Evolutionary conservation across 83 land plant species (phyloP).

Genomic region (Picea abies): DNA sequence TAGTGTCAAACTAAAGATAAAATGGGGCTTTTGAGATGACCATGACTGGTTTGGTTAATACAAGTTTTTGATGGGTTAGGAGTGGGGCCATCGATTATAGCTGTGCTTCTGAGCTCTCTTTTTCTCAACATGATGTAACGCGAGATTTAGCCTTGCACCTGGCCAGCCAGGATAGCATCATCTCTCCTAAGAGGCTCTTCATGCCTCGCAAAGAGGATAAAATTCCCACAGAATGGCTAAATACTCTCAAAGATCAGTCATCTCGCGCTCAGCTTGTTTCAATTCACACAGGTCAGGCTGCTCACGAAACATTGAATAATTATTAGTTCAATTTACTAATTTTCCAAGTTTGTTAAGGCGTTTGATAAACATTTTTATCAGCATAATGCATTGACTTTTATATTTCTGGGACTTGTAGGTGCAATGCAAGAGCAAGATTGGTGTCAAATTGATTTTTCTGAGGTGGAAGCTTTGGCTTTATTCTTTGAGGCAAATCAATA

Average conservation of each 20-base stretch:
- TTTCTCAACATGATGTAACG: no score
- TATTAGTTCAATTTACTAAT: no score
- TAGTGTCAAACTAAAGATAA: not conserved
- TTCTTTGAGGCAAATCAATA: no score
- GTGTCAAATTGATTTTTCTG: no score
- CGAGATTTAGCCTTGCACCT: no score
- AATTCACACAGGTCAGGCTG: conserved; percentile 29
- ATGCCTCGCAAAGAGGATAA: conserved; percentile 51
- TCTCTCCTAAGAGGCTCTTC: conserved; percentile 38
- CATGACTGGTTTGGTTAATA: conserved; percentile 18
- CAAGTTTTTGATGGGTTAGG: no score
- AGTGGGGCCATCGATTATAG: no score
- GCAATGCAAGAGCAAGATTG: conserved; percentile 58
- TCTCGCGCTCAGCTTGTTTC: conserved; percentile 60
- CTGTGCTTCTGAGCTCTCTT: no score
- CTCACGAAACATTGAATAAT: not conserved
- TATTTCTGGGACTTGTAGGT: conserved; percentile 28
- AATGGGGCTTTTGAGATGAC: not conserved
- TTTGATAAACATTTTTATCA: not conserved
- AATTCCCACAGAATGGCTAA: conserved; percentile 59
- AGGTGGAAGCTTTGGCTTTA: conserved; percentile 64
- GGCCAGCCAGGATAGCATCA: conserved; percentile 9
- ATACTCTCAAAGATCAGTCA: conserved; percentile 28
- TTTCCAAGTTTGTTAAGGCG: not conserved
- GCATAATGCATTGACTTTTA: not conserved